phyloP scores from a whole-genome alignment of 805 yeast species.

The Hagleromyces aurorensis region DNA sequence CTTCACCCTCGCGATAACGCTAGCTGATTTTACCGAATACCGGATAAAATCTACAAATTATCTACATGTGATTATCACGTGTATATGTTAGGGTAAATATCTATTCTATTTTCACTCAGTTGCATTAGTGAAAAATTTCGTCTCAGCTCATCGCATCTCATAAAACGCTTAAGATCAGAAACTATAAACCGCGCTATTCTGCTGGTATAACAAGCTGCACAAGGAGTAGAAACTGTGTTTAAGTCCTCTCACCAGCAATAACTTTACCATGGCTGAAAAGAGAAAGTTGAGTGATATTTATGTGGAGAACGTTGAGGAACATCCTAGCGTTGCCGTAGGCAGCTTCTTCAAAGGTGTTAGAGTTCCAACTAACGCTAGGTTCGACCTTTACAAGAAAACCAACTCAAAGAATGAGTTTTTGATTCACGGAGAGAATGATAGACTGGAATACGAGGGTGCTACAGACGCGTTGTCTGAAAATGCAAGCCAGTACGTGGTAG shows the following conservation, averaged over 20 bases:
- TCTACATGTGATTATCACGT: background rate
- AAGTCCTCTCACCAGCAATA: too few species aligned
- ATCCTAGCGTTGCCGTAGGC: constrained; percentile 49
- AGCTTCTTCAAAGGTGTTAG: constrained; percentile 75
- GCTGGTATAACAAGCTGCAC: too few species aligned
- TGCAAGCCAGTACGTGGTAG: constrained; percentile 56
- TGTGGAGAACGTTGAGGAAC: constrained; percentile 35
- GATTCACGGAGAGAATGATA: constrained; percentile 72
- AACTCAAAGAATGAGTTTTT: constrained; percentile 33
- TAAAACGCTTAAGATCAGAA: too few species aligned
- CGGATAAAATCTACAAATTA: too few species aligned
- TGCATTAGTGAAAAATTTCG: too few species aligned
- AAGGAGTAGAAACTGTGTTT: too few species aligned
- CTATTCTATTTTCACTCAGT: too few species aligned
- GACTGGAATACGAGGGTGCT: constrained; percentile 64
- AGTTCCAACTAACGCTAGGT: constrained; percentile 49
- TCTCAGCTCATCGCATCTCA: too few species aligned
- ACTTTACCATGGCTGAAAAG: constrained; percentile 11
- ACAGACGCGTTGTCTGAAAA: constrained; percentile 32
- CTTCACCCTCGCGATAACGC: too few species aligned
- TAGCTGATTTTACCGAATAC: too few species aligned
- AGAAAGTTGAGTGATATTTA: constrained; percentile 15
- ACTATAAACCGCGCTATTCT: too few species aligned
- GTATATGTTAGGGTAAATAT: too few species aligned
- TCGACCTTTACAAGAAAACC: constrained; percentile 52